Evolutionary conservation across 768 basidiomycete species (phyloP).

Genomic region (Lyophyllum semitale): DNA sequence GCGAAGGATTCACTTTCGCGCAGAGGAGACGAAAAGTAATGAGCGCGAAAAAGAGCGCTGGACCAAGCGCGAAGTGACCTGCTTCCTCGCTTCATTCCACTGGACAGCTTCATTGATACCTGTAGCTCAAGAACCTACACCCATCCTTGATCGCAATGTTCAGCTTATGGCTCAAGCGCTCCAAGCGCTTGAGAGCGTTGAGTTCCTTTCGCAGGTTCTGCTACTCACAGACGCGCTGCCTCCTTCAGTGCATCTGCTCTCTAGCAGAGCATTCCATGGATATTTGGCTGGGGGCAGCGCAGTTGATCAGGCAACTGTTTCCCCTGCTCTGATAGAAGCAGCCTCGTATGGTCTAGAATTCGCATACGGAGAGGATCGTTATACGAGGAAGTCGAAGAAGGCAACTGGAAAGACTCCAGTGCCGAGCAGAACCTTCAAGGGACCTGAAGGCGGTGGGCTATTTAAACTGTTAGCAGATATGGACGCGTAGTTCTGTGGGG

Average conservation of each 20-base stretch:
- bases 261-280: constrained; percentile 61
- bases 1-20: constrained; percentile 48
- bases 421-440: constrained; percentile 5
- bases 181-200: constrained; percentile 59
- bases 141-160: constrained; percentile 58
- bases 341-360: constrained; percentile 46
- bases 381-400: constrained; percentile 38
- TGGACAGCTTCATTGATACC: constrained; percentile 19
- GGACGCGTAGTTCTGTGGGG: constrained; percentile 29
- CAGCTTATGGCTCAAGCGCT: constrained; percentile 70
- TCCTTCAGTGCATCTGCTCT: constrained; percentile 49
- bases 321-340: constrained; percentile 47
- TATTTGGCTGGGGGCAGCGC: constrained; percentile 38
- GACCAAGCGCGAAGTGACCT: constrained; percentile 62
- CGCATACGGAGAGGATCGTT: constrained; percentile 47
- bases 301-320: constrained; percentile 21
- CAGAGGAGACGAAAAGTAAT: constrained; percentile 49
- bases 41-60: constrained; percentile 71
- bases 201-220: constrained; percentile 61
- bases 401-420: constrained; percentile 4
- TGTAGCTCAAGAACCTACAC: constrained; percentile 26
- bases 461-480: constrained; percentile 46
- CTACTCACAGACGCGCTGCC: constrained; percentile 53
- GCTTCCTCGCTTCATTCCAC: constrained; percentile 56
- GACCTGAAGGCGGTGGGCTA: constrained; percentile 22